Percentiles rank a stretch among this genome's conserved stretches.
phyloP scores from a whole-genome alignment of 768 basidiomycete species.

The Termitomyces sp. region DNA sequence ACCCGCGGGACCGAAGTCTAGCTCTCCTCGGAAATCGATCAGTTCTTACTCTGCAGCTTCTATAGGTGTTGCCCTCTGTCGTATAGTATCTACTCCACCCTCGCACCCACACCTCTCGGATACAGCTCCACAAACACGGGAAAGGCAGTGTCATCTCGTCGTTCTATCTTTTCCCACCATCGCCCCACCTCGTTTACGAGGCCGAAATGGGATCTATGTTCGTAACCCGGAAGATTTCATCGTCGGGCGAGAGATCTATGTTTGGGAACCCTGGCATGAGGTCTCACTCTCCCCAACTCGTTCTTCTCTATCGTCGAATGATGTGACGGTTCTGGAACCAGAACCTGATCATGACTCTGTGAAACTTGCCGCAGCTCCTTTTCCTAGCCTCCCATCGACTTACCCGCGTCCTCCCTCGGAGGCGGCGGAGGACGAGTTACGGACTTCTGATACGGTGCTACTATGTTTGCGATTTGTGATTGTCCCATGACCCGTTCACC shows the following conservation, averaged over 20 bases:
- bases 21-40: constrained; percentile 27
- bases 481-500: constrained; percentile 5
- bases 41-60: constrained; percentile 23
- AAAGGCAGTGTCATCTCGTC: constrained; percentile 27
- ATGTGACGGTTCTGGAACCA: neutral
- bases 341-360: constrained; percentile 2
- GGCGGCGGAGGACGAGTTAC: constrained; percentile 19
- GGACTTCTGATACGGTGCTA: constrained; percentile 22
- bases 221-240: constrained; percentile 37
- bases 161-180: constrained; percentile 35
- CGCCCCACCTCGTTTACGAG: constrained; percentile 19
- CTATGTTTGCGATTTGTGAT: constrained; percentile 33
- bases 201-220: constrained; percentile 20
- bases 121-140: constrained; percentile 17
- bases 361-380: constrained; percentile 7
- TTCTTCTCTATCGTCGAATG: neutral
- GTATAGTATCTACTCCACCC: constrained; percentile 25
- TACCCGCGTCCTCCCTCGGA: constrained; percentile 23
- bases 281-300: constrained; percentile 24
- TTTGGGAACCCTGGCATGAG: constrained; percentile 55
- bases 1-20: constrained; percentile 24
- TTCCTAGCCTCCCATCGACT: constrained; percentile 22
- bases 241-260: constrained; percentile 38
- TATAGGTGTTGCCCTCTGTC: constrained; percentile 43
- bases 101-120: constrained; percentile 16